These are phyloP conservation scores for Aspergillus novoparasiticus DNA, from an alignment of 2,329 filamentous ascomycete genomes.

Conservation along the genomic window DNA sequence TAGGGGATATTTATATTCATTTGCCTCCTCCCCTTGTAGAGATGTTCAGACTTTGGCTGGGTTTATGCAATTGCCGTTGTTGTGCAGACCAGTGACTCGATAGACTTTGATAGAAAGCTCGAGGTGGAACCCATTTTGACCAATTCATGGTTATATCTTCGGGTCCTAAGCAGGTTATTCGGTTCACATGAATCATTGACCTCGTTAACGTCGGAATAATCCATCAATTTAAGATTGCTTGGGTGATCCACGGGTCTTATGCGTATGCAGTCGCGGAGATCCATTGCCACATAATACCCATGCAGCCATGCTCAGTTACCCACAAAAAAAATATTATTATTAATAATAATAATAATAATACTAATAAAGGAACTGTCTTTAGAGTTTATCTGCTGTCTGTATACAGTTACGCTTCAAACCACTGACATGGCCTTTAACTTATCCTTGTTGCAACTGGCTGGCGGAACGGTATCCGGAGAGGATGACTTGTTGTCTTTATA, in stretches of 20 bases:
- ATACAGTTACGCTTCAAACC: not conserved
- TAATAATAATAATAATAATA: too few species aligned
- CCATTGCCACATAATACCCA: not conserved
- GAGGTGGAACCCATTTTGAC: not conserved
- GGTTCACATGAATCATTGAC: too few species aligned
- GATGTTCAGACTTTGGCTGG: not conserved
- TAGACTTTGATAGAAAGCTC: not conserved
- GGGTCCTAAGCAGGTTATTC: too few species aligned
- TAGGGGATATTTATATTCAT: not conserved
- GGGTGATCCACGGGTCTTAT: not conserved
- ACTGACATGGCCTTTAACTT: not conserved
- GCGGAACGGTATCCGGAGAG: not conserved
- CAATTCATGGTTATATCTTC: not conserved
- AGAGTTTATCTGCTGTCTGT: not conserved
- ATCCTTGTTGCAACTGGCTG: not conserved
- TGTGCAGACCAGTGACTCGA: not conserved
- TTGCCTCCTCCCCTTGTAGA: too few species aligned
- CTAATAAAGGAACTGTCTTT: not conserved
- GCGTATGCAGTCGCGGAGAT: not conserved
- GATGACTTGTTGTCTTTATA: not conserved
- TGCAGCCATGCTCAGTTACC: not conserved
- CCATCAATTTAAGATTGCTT: not conserved
- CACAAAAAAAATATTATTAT: not conserved
- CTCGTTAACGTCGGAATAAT: too few species aligned
- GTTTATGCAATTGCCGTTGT: not conserved